Evolutionary conservation across 768 basidiomycete genomes (phyloP).

Genomic region (Pholiota microspora): DNA sequence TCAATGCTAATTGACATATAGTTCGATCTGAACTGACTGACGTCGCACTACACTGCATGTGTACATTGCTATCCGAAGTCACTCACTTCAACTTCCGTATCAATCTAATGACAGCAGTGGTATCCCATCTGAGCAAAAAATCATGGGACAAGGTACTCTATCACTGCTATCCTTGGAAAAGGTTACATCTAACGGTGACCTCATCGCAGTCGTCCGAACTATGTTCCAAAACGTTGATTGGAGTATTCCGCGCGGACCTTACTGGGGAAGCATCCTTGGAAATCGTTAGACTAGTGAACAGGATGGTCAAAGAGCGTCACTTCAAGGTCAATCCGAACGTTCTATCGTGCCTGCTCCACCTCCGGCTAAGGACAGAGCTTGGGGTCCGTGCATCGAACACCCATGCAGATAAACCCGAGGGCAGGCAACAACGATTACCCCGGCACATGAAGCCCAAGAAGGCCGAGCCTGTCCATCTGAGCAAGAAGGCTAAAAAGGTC

Average conservation of each 20-base stretch:
- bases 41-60: constrained; percentile 80
- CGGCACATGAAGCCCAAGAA: constrained; percentile 57
- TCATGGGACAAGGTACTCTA: constrained; percentile 83
- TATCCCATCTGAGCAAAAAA: constrained; percentile 78
- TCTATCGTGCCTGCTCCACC: constrained; percentile 76
- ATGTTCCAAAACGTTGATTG: constrained; percentile 78
- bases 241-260: constrained; percentile 79
- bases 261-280: constrained; percentile 84
- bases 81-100: constrained; percentile 97
- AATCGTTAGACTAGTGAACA: constrained; percentile 84
- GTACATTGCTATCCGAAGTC: constrained; percentile 75
- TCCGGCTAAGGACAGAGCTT: constrained; percentile 87
- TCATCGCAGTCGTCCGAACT: constrained; percentile 71
- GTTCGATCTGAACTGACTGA: constrained; percentile 66
- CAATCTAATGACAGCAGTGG: constrained; percentile 87
- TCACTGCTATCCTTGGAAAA: constrained; percentile 10
- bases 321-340: constrained; percentile 91
- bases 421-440: constrained; percentile 29
- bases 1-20: constrained; percentile 25
- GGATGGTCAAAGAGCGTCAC: constrained; percentile 92
- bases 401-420: constrained; percentile 52
- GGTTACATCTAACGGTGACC: constrained; percentile 10
- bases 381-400: constrained; percentile 75
- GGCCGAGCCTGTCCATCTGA: constrained; percentile 69
- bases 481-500: constrained; percentile 87